A percentile compares a stretch with the other conserved stretches of the same genome.
Conservation (phyloP, 2,329 filamentous ascomycete genomes). For the Diaporthe batatas region DNA sequence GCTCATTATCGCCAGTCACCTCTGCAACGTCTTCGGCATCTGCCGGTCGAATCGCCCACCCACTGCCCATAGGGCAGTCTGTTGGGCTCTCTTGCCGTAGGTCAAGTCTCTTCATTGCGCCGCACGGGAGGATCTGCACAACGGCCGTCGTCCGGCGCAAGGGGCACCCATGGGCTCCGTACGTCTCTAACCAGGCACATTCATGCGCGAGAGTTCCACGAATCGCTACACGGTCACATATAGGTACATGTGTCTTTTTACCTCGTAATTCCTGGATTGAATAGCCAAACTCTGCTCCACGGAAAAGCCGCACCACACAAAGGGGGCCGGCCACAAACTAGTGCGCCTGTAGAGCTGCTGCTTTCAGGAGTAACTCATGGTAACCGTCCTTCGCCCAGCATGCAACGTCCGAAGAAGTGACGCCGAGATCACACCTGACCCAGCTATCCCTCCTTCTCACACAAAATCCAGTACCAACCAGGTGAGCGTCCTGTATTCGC, state of each 20-base stretch:
- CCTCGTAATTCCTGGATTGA: background rate
- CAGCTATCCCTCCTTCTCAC: constrained; percentile 8
- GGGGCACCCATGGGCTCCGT: constrained; percentile 29
- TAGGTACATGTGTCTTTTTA: constrained; percentile 11
- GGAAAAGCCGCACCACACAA: background rate
- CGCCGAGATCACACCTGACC: constrained; percentile 15
- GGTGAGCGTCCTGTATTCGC: background rate
- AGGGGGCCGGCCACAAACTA: constrained; percentile 3
- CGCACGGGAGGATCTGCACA: constrained; percentile 32
- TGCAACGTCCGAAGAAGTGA: constrained; percentile 26
- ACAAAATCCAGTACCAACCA: background rate
- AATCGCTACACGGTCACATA: constrained; percentile 27
- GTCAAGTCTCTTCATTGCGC: background rate
- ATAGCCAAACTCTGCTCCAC: constrained; percentile 3
- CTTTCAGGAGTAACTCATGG: constrained; percentile 3
- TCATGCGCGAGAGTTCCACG: constrained; percentile 31
- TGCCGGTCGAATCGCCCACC: constrained; percentile 1
- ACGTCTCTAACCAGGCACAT: constrained; percentile 35
- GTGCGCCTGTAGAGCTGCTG: constrained; percentile 2
- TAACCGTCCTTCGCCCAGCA: constrained; percentile 14
- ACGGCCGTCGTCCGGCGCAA: constrained; percentile 16
- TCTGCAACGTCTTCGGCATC: constrained; percentile 23
- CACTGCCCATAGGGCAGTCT: background rate
- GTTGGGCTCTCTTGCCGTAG: background rate
- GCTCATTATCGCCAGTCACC: background rate